Conservation (phyloP, 352 stramenopile species). For the Hyphochytrium catenoides region DNA sequence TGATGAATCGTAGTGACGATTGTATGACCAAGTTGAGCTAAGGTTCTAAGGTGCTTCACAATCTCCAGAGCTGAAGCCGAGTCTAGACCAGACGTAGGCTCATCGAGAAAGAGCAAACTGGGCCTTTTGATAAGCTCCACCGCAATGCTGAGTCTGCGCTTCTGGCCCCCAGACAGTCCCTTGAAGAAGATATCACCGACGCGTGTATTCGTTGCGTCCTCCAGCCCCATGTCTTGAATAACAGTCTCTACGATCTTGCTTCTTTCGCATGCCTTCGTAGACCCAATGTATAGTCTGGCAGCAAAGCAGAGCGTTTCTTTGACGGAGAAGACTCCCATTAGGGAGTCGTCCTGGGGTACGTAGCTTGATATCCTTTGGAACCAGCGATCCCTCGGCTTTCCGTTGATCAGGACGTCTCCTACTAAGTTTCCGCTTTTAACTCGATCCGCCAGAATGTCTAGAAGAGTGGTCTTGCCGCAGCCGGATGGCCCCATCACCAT, state of each 20-base stretch:
- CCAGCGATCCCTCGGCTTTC: slow-evolving; percentile 12
- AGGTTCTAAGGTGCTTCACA: slow-evolving; percentile 18
- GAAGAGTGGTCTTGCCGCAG: slow-evolving; percentile 8
- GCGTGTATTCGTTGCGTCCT: slow-evolving; percentile 16
- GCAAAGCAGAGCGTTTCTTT: slow-evolving; percentile 33
- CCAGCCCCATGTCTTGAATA: slow-evolving; percentile 29
- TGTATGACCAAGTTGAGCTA: slow-evolving; percentile 15
- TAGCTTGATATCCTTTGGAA: slow-evolving; percentile 25
- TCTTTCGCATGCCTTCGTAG: slow-evolving; percentile 9
- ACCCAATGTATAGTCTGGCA: slow-evolving; percentile 23
- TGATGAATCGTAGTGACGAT: slow-evolving; percentile 40
- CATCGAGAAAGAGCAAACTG: slow-evolving; percentile 43
- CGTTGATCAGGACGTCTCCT: slow-evolving; percentile 25
- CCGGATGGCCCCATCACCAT: slow-evolving; percentile 14
- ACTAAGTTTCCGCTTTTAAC: slow-evolving; percentile 18
- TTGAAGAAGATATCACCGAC: slow-evolving; percentile 61
- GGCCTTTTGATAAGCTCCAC: slow-evolving; percentile 45
- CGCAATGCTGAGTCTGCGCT: slow-evolving; percentile 38
- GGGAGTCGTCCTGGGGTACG: slow-evolving; percentile 33
- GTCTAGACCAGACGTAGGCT: slow-evolving; percentile 31
- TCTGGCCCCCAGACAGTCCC: slow-evolving; percentile 51
- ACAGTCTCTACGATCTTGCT: slow-evolving; percentile 16
- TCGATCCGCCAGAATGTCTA: slow-evolving; percentile 21
- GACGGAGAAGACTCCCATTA: slow-evolving; percentile 34
- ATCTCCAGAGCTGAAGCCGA: slow-evolving; percentile 20